Base-by-base conservation (phyloP, 805 yeast genomes). In the Yamadazyma paraphyllophila region DNA sequence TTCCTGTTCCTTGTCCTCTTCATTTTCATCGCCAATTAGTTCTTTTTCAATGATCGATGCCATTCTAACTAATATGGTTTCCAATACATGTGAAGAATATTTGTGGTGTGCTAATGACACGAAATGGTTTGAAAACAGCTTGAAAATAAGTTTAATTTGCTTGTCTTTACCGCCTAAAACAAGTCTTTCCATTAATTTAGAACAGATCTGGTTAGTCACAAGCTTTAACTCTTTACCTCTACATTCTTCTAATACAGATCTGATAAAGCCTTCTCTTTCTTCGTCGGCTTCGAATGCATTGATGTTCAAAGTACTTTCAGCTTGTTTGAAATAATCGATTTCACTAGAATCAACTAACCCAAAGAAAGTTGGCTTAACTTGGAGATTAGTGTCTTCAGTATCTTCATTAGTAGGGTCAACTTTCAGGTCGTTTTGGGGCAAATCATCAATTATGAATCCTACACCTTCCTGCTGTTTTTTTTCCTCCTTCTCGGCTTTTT, bases 191-290 rank as follows among this genome's bases (percentile, higher is more conserved):
- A 94, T 76, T 47, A 94, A 73, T 62, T 92, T 92, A 17, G 98
- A 92, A 63, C 97, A 90, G 46, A 92, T 89, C 60, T 91, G 97
- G 59, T 92, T 91, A 2, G 97, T 92, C 3, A 87, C 96, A 34
- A 92, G 73, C 64, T 94, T 92, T 54, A 94, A 71, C 65, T 92
- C 98, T 57, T 91, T 90, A 2, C 96, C 97, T 39, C 77, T 74
- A 16, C 90, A 78, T 68, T 94, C 99, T 52, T 85, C 92, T 53
- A 91, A 74, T 1, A 92, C 87, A 55, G 94, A 83, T 2, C 76
- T 65, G 26, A 88, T 82, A 58, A 92, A 90, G 1, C 85, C 83
- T 7, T 62, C 64, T 54, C 83, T 78, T 52, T 91, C 97, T 44
- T 88, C 96, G 3, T 78, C 73, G 13, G 73, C 67, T 14, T 79